These are phyloP conservation scores for Hebeloma cylindrosporum DNA, from an alignment of 768 basidiomycete species.

Conservation along the genomic window DNA sequence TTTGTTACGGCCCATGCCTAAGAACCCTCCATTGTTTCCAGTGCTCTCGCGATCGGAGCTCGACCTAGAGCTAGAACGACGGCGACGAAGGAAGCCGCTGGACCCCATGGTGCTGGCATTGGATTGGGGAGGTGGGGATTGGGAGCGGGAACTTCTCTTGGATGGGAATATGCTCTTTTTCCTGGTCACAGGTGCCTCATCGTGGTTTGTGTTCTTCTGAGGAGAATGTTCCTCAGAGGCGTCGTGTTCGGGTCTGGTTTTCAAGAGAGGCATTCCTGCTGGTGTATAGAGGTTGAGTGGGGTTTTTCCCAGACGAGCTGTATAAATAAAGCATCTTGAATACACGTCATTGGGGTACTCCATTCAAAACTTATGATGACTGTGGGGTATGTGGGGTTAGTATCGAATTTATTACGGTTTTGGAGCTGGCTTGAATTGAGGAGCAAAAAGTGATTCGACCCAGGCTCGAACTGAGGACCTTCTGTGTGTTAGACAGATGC, in stretches of 20 bases:
- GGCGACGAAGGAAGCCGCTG: constrained; percentile 24
- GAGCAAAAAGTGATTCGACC: constrained; percentile 39
- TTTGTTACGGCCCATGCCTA: constrained; percentile 25
- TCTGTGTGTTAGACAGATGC: constrained; percentile 83
- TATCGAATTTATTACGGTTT: no score
- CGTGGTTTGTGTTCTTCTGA: constrained; percentile 9
- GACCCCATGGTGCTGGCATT: constrained; percentile 11
- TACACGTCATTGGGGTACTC: no score
- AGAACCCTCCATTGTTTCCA: constrained; percentile 24
- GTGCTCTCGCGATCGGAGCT: constrained; percentile 8
- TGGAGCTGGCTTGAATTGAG: no score
- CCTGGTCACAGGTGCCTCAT: constrained; percentile 14
- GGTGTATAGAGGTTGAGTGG: no score
- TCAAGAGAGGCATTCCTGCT: constrained; percentile 33
- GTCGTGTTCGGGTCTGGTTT: constrained; percentile 16
- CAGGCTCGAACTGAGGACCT: constrained; percentile 73
- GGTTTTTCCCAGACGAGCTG: no score
- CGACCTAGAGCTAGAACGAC: constrained; percentile 19
- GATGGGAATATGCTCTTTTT: constrained; percentile 29
- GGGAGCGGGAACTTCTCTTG: no score
- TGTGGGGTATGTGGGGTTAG: no score
- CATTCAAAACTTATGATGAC: no score
- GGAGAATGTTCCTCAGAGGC: constrained; percentile 14
- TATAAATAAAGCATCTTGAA: no score
- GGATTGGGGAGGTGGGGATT: constrained; percentile 22